Conservation (phyloP, 805 yeast genomes). For the Metschnikowia cubensis region DNA sequence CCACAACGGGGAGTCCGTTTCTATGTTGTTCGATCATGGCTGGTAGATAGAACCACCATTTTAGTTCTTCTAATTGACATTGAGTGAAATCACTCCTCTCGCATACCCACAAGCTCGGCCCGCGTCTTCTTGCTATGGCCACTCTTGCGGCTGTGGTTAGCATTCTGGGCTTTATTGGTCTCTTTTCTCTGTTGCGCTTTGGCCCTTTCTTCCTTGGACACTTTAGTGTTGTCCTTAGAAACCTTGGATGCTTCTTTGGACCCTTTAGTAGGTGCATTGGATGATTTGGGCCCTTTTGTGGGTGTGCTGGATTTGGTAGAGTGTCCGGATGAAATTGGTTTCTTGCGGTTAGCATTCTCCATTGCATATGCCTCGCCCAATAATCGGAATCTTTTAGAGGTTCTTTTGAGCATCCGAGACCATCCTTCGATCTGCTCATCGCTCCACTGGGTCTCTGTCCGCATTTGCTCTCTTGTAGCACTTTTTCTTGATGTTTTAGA, state of each 20-base stretch:
- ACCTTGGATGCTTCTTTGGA: background rate
- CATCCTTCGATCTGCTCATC: conserved; percentile 94
- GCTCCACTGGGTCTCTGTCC: conserved; percentile 59
- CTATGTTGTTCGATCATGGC: conserved; percentile 87
- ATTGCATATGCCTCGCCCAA: conserved; percentile 53
- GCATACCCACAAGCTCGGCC: conserved; percentile 24
- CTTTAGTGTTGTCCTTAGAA: background rate
- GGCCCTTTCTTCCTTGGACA: conserved; percentile 1
- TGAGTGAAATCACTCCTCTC: background rate
- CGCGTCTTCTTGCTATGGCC: conserved; percentile 57
- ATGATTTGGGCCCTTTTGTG: conserved; percentile 2
- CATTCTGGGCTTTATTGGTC: conserved; percentile 51
- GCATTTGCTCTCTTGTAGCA: conserved; percentile 48
- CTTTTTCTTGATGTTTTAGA: conserved; percentile 49
- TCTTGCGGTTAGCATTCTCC: conserved; percentile 10
- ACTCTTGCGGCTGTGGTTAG: conserved; percentile 62
- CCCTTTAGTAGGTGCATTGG: conserved; percentile 11
- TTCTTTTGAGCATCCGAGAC: conserved; percentile 69
- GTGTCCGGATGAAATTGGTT: background rate
- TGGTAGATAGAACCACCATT: conserved; percentile 32
- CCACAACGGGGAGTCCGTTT: conserved; percentile 94
- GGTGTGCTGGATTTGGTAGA: too few relatives aligned
- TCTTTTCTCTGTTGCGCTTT: conserved; percentile 34
- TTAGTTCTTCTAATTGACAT: background rate
- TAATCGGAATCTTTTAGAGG: conserved; percentile 57